Evolutionary conservation across 805 yeast genomes (phyloP).

Genomic region (Barnettozyma botsteinii): DNA sequence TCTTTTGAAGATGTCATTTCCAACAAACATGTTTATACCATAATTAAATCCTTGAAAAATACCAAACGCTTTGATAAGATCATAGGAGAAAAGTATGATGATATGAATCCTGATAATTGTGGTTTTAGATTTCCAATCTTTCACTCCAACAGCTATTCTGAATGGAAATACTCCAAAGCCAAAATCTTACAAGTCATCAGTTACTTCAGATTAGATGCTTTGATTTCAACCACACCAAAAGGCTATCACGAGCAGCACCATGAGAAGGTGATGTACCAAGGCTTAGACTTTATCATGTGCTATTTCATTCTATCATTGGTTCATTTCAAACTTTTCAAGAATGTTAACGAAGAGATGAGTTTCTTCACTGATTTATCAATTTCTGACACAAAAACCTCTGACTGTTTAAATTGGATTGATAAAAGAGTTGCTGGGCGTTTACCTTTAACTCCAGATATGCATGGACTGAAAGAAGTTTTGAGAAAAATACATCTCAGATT

Average conservation of each 20-base stretch:
- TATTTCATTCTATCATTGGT: slow-evolving; percentile 1
- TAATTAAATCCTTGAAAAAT: neutral
- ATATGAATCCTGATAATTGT: neutral
- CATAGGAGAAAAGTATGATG: neutral
- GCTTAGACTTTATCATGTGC: neutral
- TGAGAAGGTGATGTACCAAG: neutral
- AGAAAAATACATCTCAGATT: neutral
- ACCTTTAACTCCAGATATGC: neutral
- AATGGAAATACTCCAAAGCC: neutral
- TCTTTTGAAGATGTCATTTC: neutral
- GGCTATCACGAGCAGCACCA: neutral
- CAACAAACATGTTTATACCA: neutral
- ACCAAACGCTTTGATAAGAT: neutral
- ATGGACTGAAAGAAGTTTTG: neutral
- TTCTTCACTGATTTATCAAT: neutral
- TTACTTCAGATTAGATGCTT: neutral
- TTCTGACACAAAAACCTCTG: neutral
- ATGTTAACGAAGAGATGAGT: neutral
- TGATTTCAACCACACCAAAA: neutral
- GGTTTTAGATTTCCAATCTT: slow-evolving; percentile 1
- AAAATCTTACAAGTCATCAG: neutral
- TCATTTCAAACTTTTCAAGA: slow-evolving; percentile 1
- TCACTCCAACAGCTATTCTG: neutral
- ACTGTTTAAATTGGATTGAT: neutral
- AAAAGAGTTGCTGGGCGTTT: neutral